phyloP scores from a whole-genome alignment of 306 rosid genomes.

The Cyclanthera cordifolia region DNA sequence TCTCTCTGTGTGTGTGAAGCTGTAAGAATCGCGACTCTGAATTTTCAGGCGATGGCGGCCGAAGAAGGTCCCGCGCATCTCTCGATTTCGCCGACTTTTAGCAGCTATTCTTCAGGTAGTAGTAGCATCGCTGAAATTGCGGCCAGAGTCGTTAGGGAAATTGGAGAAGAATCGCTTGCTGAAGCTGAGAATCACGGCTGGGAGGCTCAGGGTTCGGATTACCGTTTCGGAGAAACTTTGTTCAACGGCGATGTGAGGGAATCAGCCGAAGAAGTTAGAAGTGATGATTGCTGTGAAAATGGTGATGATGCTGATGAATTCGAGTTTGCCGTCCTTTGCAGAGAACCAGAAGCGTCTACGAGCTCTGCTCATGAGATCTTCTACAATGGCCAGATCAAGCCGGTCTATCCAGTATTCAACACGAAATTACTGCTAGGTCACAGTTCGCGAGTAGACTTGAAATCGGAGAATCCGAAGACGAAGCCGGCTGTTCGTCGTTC shows the following conservation, averaged over 20 bases:
- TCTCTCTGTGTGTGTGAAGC: background rate
- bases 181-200: constrained; percentile 16
- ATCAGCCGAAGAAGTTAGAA: background rate
- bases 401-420: constrained; percentile 50
- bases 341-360: constrained; percentile 27
- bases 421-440: constrained; percentile 19
- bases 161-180: constrained; percentile 25
- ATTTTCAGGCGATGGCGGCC: constrained; percentile 23
- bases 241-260: background rate
- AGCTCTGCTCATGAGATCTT: constrained; percentile 81
- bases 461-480: constrained; percentile 9
- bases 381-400: constrained; percentile 65
- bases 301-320: constrained; percentile 30
- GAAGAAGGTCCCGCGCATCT: constrained; percentile 19
- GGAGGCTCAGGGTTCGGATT: constrained; percentile 1
- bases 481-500: constrained; percentile 23
- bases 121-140: constrained; percentile 47
- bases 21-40: background rate
- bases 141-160: constrained; percentile 50
- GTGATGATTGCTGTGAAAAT: background rate
- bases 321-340: constrained; percentile 43
- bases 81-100: constrained; percentile 60
- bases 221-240: background rate
- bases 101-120: constrained; percentile 41
- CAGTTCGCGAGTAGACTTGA: background rate